Base-by-base conservation (phyloP, 2,329 filamentous ascomycete species). In the Phyllosticta citribraziliensis region DNA sequence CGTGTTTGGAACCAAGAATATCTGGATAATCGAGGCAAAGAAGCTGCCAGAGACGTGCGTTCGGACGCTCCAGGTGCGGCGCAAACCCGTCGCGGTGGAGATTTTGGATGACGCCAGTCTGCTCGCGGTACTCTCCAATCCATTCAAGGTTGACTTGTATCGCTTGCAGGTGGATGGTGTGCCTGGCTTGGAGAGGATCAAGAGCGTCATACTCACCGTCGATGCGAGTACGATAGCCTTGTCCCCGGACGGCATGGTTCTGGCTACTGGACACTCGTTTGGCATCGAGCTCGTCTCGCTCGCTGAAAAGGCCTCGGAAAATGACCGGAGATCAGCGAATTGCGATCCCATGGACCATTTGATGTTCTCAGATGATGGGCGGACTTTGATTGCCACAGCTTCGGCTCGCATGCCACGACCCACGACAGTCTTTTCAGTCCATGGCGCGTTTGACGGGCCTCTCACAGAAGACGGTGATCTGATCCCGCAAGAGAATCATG, bases 211-310 rank as follows among this genome's bases (percentile, higher is more conserved):
- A 54, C 79, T 96, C 63, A 88, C 93, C 67, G 87, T 94, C 71
- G 83, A 84, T 60, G 89, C 91, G 9, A 84, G 86, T 60, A 85
- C 89, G 14, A 88, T 96, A 65, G 86, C 88, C 17, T 76, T 96
- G 30, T 93, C 91, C 0, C 89, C 91, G 1, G 89, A 88, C 65
- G 90, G 89, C 24, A 85, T 87, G 52, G 88, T 96, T 14, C 76
- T 96, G 54, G 91, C 91, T 24, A 88, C 90, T 17, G 91, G 91
- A 8, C 95, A 92, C 72, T 86, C 91, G 69, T 88, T 89, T 60
- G 89, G 89, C n/a, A 92, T 96, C 64, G 91, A 96, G 72, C 88
- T 96, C 0, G 86, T 89, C 27, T 88, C 90, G 5, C 77, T 96
- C 50, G 84, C 83, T 55, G 79, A 86, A 2, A 82, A 80, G 58